Evolutionary conservation across 2,329 filamentous ascomycete genomes (phyloP).

Genomic region (Lasiodiplodia citricola): DNA sequence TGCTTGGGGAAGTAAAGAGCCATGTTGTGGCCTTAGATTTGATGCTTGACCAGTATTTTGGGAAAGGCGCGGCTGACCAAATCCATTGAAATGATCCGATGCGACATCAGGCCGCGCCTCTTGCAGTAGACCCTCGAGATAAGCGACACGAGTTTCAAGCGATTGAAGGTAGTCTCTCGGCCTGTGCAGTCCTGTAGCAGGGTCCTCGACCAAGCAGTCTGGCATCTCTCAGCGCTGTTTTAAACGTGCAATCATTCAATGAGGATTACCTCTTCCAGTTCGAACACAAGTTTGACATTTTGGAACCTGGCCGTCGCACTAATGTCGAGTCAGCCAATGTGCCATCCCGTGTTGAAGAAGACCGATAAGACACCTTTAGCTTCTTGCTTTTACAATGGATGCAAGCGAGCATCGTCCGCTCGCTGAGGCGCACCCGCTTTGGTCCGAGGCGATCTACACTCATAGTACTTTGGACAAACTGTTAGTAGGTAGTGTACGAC

Average conservation of each 20-base stretch:
- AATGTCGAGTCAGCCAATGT: not conserved
- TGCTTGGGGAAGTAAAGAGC: not conserved
- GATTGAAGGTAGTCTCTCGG: constrained; percentile 43
- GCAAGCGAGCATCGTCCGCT: constrained; percentile 37
- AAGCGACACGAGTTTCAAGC: constrained; percentile 37
- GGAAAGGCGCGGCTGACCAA: not conserved
- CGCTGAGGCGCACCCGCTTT: constrained; percentile 33
- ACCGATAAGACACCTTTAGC: constrained; percentile 31
- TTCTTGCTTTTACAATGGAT: constrained; percentile 36
- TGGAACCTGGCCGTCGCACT: constrained; percentile 29
- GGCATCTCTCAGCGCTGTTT: not conserved
- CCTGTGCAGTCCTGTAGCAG: constrained; percentile 41
- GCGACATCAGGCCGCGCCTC: constrained; percentile 36
- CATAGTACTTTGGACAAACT: not conserved
- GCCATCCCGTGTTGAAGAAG: not conserved
- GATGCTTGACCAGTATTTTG: not conserved
- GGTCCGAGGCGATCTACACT: constrained; percentile 14
- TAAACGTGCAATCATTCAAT: not conserved
- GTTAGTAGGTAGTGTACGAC: not conserved
- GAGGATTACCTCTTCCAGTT: constrained; percentile 25
- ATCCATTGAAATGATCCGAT: constrained; percentile 30
- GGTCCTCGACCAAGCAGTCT: constrained; percentile 46
- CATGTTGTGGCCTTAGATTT: not conserved
- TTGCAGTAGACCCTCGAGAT: constrained; percentile 40
- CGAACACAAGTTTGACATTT: constrained; percentile 38